Base-by-base conservation (phyloP, 192 early-diverging fungal species). In the Backusella luteola region DNA sequence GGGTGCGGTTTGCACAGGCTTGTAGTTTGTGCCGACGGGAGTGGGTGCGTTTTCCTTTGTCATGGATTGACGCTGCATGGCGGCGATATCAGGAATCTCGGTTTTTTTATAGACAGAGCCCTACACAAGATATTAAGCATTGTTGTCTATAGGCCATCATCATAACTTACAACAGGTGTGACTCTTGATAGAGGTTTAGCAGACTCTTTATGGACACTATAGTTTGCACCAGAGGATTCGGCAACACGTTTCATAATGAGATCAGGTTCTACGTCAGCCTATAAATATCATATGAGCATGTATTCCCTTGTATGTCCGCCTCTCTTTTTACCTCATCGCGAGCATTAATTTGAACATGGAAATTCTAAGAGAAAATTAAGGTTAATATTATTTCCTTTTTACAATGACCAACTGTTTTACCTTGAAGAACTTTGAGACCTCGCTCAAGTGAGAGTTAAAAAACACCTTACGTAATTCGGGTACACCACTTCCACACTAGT, bases 401-500 rank as follows among this genome's bases (percentile, higher is more conserved):
- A 34, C 14, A 23, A 7, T 23, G 23, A 32, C 8, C 46, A 32
- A 1, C 44, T 39, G 67, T 71, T 14, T 81, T 86, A 90, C 93
- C 85, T 88, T 94, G 75, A 96, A 91, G 83, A 89, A 94, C 32
- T 83, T 85, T n/a, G 89, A 86, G 34, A 96, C 94, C 78, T 98
- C 93, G 68, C 91, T 89, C 29, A 96, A 81, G 69, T 96, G 95
- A 36, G 89, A 84, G 76, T 90, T 91, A 74, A 96, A 97, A 67
- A 95, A 85, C 34, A 93, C 96, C 87, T 98, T 98, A 80, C 92
- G 90, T 56, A 89, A 83, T 72, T 96, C 96, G 19, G 95, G 95
- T 21, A 98, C 97, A 42, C 96, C 96, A 56, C 93, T 93, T 11
- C 97, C 97, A 81, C 96, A 98, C 92, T 94, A 75, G n/a, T 9